Evolutionary conservation across 129 eudicot genomes (phyloP), one percentile per base, ranked within the genome.

Genomic region (Chrysanthemum seticuspe): DNA sequence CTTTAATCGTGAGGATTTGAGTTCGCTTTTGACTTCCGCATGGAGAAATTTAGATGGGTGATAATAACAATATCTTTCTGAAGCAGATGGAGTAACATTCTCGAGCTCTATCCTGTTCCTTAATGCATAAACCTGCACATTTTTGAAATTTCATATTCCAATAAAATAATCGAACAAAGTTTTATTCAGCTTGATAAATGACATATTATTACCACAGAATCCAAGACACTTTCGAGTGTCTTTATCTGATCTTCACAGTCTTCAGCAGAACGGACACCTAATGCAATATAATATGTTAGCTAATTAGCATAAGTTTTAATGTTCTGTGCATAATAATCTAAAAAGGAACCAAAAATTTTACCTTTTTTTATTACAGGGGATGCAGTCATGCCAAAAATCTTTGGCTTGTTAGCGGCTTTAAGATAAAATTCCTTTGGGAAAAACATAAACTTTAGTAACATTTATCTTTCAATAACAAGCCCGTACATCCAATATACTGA

Each of bases 331-430:
- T 15, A 53, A 53, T 40, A 40, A 40, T 8, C 47, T 40, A 40
- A 40, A 40, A 40, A 40, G 47, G 47, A 40, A 6, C 47, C 10
- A 29, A 19, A 62, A 73, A 13, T 29, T 57, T 34, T 66, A 87
- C 97, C 97, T 85, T 89, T 92, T 57, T 81, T 78, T 52, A 69
- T 70, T 45, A 89, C 86, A 5, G 92, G 89, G 44, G 87, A 87
- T 69, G 97, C 86, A 14, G 96, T 89, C 96, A 85, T 89, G 63
- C 97, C 96, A 56, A 92, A 92, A 47, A 92, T 72, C 85, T 85
- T 92, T 45, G 97, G 96, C 83, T 79, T 87, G 67, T 62, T 58
- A 31, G 49, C 49, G 18, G 81, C 69, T 70, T 81, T 89, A 51
- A 85, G 82, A 82, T 92, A 92, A 69, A 89, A 89, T 55, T 89